Evolutionary conservation across 2,329 filamentous ascomycete species (phyloP), one percentile per base, ranked within the genome.

Genomic region (Colletotrichum falcatum): DNA sequence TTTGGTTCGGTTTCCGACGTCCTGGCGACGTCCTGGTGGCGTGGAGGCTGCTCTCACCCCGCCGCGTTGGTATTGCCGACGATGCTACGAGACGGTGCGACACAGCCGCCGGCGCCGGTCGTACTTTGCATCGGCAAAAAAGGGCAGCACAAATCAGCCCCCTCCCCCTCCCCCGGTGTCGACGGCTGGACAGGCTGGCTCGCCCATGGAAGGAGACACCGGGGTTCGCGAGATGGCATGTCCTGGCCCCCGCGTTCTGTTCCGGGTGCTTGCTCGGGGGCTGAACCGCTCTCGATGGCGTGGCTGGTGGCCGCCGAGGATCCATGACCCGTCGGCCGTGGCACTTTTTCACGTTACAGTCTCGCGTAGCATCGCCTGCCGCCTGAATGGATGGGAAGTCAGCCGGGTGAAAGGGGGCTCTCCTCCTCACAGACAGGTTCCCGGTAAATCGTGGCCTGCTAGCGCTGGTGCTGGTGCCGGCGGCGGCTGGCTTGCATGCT

Each of bases 1-100:
- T 54, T 54, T 23, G 30, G 30, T 5, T n/a, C 5, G 20, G 26
- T 35, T 35, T n/a, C 30, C 6, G 16, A 12, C 20, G 9, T 54
- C 5, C 30, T 33, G 44, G 5, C 44, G 9, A n/a, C n/a, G n/a
- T n/a, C 35, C 18, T 30, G 14, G 51, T 20, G 30, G 30, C 48
- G 1, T 23, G 11, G 20, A 54, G 51, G 51, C 20, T 35, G 33
- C 23, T n/a, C 30, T 54, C 9, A 30, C 30, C 30, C 44, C 9
- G 20, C 44, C 44, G 44, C 51, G 30, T 20, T n/a, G 51, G 51
- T 54, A 26, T n/a, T 23, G 28, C 35, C 51, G 54, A 39, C 33
- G 54, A 56, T 56, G 54, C n/a, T n/a, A 56, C 54, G 35, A 56
- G 26, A 35, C n/a, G 54, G 35, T 55, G 54, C n/a, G 54, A 56